These are phyloP conservation scores for Fragilaria crotonensis DNA, from an alignment of 108 stramenopile genomes.

Conservation along the genomic window DNA sequence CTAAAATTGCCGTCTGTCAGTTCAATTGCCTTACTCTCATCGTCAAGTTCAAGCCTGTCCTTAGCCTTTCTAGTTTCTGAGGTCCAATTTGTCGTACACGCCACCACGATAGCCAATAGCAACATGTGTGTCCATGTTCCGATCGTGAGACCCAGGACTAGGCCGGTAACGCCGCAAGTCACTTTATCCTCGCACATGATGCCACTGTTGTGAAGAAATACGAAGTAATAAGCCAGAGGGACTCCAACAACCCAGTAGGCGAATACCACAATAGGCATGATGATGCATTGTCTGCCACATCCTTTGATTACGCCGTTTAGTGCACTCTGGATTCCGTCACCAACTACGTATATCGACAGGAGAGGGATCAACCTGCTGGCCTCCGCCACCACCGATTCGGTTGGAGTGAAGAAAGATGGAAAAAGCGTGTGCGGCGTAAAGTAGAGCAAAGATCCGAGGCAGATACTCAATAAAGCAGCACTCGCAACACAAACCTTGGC, in stretches of 20 bases:
- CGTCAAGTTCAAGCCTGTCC: too few species aligned
- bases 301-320: conserved; percentile 58
- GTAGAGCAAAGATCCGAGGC: conserved; percentile 30
- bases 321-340: conserved; percentile 57
- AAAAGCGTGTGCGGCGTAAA: conserved; percentile 37
- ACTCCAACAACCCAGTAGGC: conserved; percentile 61
- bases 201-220: conserved; percentile 27
- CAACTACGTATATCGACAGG: conserved; percentile 50
- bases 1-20: too few species aligned
- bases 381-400: conserved; percentile 25
- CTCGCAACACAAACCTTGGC: conserved; percentile 26
- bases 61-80: conserved; percentile 16
- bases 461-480: conserved; percentile 18
- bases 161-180: conserved; percentile 58
- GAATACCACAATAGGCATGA: conserved; percentile 45
- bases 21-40: too few species aligned
- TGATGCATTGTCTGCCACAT: conserved; percentile 45
- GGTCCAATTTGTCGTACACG: conserved; percentile 26
- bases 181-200: conserved; percentile 11
- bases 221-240: conserved; percentile 49
- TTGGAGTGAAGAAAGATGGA: conserved; percentile 48
- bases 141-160: conserved; percentile 40
- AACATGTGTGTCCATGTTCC: conserved; percentile 64
- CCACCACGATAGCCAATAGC: conserved; percentile 32
- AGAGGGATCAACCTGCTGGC: conserved; percentile 44